Evolutionary conservation across 2,329 filamentous ascomycete genomes (phyloP).

Genomic region (Scorias spongiosa): DNA sequence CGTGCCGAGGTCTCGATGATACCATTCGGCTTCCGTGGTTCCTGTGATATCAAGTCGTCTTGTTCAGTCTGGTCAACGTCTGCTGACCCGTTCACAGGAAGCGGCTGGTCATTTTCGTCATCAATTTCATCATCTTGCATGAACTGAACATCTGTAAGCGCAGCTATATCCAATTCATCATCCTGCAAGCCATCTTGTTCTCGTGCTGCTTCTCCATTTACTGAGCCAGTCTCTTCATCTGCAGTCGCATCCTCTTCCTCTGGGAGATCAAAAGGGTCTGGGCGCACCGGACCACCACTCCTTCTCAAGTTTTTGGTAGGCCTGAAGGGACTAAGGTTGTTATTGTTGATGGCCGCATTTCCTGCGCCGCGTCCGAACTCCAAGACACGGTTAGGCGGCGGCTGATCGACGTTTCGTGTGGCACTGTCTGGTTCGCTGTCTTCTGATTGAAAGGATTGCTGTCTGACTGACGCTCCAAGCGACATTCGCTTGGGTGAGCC

Average conservation of each 20-base stretch:
- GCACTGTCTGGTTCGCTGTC: constrained; percentile 1
- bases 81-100: too few species aligned
- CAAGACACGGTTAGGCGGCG: constrained; percentile 17
- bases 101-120: too few species aligned
- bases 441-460: constrained; percentile 8
- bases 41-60: not conserved
- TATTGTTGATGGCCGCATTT: constrained; percentile 4
- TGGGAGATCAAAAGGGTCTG: constrained; percentile 10
- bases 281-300: constrained; percentile 9
- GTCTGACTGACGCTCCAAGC: constrained; percentile 39
- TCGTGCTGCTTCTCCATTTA: too few species aligned
- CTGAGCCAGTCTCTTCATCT: too few species aligned
- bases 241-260: constrained; percentile 5
- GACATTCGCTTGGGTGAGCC: constrained; percentile 46
- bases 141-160: too few species aligned
- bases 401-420: constrained; percentile 7
- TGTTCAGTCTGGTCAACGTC: not conserved
- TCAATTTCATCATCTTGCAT: too few species aligned
- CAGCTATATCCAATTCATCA: too few species aligned
- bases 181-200: too few species aligned
- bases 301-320: constrained; percentile 14
- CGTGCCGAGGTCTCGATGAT: constrained; percentile 1
- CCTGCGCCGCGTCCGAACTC: constrained; percentile 16
- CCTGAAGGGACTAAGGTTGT: constrained; percentile 20
- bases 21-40: not conserved